A percentile compares a stretch with the other conserved stretches of the same genome.
Conservation (phyloP, 2,329 filamentous ascomycete genomes). For the Raffaelea arxii region DNA sequence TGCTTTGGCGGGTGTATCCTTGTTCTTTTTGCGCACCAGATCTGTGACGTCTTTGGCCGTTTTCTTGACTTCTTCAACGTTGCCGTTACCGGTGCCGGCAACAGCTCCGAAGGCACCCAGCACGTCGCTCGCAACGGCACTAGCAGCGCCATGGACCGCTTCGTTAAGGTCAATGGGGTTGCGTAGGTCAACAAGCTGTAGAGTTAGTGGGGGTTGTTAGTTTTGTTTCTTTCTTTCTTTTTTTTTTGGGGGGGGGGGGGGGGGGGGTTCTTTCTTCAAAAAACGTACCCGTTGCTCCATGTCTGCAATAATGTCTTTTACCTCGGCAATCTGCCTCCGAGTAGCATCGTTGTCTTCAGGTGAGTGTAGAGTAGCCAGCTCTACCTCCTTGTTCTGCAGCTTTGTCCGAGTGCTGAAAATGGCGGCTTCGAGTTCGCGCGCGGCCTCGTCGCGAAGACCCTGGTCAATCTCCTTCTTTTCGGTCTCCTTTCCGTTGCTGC, state of each 20-base stretch:
- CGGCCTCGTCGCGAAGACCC: slow-evolving; percentile 59
- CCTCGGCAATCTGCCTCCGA: slow-evolving; percentile 55
- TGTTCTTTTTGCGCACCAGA: slow-evolving; percentile 60
- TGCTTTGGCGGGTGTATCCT: slow-evolving; percentile 25
- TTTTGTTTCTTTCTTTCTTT: too few species aligned
- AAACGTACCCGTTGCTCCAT: slow-evolving; percentile 62
- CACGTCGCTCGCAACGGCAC: slow-evolving; percentile 45
- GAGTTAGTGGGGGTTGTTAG: too few species aligned
- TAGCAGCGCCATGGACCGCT: slow-evolving; percentile 41
- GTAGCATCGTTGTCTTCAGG: slow-evolving; percentile 58
- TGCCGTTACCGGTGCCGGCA: slow-evolving; percentile 48
- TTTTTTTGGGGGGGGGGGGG: too few species aligned
- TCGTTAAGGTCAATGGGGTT: slow-evolving; percentile 49
- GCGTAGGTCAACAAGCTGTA: slow-evolving; percentile 57
- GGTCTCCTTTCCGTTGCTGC: too few species aligned
- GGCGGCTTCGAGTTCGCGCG: slow-evolving; percentile 60
- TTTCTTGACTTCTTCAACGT: slow-evolving; percentile 63
- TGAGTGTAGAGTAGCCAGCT: slow-evolving; percentile 51
- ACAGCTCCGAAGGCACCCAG: slow-evolving; percentile 41
- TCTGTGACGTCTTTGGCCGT: slow-evolving; percentile 63
- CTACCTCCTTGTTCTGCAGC: slow-evolving; percentile 58
- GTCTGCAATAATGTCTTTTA: slow-evolving; percentile 68
- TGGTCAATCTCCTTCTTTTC: slow-evolving; percentile 61
- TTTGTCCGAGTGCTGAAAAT: slow-evolving; percentile 65
- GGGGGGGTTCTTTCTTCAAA: too few species aligned